Base-by-base conservation (phyloP, 176 grass and related monocot species). In the Ananas comosus region DNA sequence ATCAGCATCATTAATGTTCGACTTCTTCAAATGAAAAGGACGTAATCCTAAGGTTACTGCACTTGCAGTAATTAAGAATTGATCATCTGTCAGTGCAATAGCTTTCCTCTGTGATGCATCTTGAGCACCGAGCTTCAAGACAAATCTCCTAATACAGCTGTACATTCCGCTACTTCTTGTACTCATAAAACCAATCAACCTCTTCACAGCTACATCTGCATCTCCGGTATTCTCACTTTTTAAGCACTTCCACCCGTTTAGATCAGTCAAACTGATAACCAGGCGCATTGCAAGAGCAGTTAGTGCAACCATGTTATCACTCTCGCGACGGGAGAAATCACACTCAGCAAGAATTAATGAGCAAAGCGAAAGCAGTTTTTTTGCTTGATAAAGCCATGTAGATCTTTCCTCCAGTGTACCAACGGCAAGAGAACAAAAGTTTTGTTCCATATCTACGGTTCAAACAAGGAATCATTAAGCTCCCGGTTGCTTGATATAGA, bases 311-410 rank as follows among this genome's bases (percentile, higher is more conserved):
- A 81, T 80, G 64, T 64, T 72, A 81, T 27, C 81, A 78, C 74
- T 78, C 79, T 78, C 76, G 63, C 59, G 69, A 71, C 51, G 78
- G 63, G 81, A 85, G 73, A 76, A 74, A 64, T 89, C 78, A 57
- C 89, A 96, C 65, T 83, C 73, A 11, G 86, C 78, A 81, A 96
- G 83, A 79, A 96, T 83, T 63, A 78, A 77, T 76, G 77, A 87
- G 71, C 93, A 96, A 17, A 96, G 86, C 50, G 88, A 92, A 85
- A 96, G 71, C 58, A 96, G 65, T 68, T 49, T 89, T 69, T 90
- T 86, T 68, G 88, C 51, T 74, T 96, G 93, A 80, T 90, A 92
- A 63, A 85, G 83, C 93, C 93, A 96, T 77, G 83, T 77, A 66
- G 86, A 96, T 69, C 70, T 96, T 74, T 92, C 93, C 78, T 89